Conservation (phyloP, 2,329 filamentous ascomycete genomes). For the Pseudocercospora vitis region DNA sequence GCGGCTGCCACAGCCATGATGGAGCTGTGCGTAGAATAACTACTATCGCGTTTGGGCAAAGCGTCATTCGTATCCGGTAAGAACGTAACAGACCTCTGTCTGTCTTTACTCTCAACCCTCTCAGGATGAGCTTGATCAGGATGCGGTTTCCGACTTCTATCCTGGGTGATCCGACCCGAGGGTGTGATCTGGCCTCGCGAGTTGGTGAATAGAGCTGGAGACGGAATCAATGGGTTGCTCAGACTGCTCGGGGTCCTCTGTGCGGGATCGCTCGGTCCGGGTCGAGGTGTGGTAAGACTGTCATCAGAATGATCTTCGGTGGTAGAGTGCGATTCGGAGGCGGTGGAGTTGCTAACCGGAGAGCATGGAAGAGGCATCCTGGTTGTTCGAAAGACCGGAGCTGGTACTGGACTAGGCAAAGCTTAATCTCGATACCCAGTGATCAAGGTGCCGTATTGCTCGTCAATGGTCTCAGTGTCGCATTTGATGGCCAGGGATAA, state of each 20-base stretch:
- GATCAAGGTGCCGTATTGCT: no score
- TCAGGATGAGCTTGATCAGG: no score
- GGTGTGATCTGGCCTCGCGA: no score
- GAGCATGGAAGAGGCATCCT: slow-evolving; percentile 36
- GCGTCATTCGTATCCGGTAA: slow-evolving; percentile 9
- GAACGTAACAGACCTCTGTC: slow-evolving; percentile 19
- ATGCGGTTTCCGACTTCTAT: no score
- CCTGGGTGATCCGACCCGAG: no score
- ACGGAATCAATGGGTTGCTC: slow-evolving; percentile 30
- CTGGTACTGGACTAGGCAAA: slow-evolving; percentile 8
- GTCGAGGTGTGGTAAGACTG: slow-evolving; percentile 36
- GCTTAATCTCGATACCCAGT: not conserved
- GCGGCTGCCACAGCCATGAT: slow-evolving; percentile 9
- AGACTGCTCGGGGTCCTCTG: slow-evolving; percentile 32
- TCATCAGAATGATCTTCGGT: slow-evolving; percentile 34
- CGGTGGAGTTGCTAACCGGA: slow-evolving; percentile 36
- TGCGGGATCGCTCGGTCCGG: slow-evolving; percentile 35
- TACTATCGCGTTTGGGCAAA: slow-evolving; percentile 13
- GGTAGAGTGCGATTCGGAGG: slow-evolving; percentile 31
- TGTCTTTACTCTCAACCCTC: slow-evolving; percentile 10
- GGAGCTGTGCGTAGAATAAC: slow-evolving; percentile 2
- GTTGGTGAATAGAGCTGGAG: slow-evolving; percentile 13
- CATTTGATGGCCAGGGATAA: not conserved
- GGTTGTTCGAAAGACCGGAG: not conserved
- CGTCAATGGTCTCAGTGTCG: no score